Percentiles rank a stretch among this genome's conserved stretches.
Conservation (phyloP, 345 rosid species). For the Streptanthus diversifolius region DNA sequence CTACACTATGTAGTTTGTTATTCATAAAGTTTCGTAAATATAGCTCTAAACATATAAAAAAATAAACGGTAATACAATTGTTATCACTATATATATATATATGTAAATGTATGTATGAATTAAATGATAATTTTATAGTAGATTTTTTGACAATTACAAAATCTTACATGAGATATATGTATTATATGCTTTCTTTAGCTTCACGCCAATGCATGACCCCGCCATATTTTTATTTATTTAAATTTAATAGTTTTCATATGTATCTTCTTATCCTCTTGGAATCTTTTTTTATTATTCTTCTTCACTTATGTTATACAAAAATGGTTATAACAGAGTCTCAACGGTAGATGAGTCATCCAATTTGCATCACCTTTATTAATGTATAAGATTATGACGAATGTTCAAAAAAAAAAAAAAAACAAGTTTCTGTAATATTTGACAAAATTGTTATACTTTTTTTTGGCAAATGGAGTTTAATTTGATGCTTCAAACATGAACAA, state of each 20-base stretch:
- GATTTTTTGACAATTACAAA: background rate
- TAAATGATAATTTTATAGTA: background rate
- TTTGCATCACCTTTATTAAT: conserved; percentile 10
- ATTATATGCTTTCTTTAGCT: conserved; percentile 21
- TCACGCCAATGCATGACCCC: conserved; percentile 9
- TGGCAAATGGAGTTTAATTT: conserved; percentile 10
- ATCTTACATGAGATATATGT: background rate
- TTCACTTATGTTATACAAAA: background rate
- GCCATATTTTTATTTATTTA: background rate
- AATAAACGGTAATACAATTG: background rate
- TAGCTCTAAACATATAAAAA: background rate
- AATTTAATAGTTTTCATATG: background rate
- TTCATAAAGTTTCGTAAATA: too few species aligned
- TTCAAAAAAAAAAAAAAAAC: too few species aligned
- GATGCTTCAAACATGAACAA: conserved; percentile 9
- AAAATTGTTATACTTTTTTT: background rate
- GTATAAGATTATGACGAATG: background rate
- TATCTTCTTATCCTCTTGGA: conserved; percentile 22
- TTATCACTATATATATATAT: background rate
- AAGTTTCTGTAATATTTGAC: background rate
- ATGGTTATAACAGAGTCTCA: background rate
- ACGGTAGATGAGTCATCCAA: conserved; percentile 19
- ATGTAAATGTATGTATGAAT: background rate
- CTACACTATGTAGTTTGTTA: background rate
- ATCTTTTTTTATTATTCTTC: background rate